Evolutionary conservation across 805 yeast genomes (phyloP).

Genomic region (Saccharomyces kudriavzevii): DNA sequence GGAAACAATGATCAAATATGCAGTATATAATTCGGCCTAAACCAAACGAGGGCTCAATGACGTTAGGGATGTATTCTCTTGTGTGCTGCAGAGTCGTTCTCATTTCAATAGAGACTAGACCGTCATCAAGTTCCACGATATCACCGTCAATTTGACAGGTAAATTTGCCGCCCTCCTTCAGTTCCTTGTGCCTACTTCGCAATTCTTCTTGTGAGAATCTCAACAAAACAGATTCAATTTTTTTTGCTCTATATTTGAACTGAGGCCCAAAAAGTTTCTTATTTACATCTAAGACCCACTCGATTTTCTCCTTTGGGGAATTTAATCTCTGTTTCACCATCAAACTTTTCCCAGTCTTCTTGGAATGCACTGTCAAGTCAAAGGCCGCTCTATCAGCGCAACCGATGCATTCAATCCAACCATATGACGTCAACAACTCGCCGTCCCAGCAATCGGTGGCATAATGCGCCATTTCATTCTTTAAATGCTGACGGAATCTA

Average conservation of each 20-base stretch:
- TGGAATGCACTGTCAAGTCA: conserved; percentile 90
- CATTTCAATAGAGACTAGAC: conserved; percentile 67
- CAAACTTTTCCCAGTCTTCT: conserved; percentile 88
- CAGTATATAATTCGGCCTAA: conserved; percentile 94
- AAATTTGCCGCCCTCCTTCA: conserved; percentile 54
- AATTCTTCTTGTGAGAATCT: conserved; percentile 78
- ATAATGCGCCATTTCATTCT: conserved; percentile 98
- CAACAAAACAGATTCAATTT: conserved; percentile 72
- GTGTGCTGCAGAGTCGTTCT: conserved; percentile 78
- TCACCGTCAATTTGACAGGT: conserved; percentile 57
- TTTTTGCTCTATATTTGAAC: conserved; percentile 94
- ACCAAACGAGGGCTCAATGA: conserved; percentile 98
- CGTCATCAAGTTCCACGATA: conserved; percentile 61
- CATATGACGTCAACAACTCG: conserved; percentile 88
- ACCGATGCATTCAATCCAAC: conserved; percentile 99
- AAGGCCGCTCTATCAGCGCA: conserved; percentile 99
- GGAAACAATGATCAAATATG: conserved; percentile 87
- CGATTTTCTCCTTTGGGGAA: conserved; percentile 75
- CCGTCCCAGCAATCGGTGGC: conserved; percentile 99
- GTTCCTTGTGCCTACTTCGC: conserved; percentile 64
- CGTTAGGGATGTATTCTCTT: conserved; percentile 93
- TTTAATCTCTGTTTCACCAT: conserved; percentile 87
- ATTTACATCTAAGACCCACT: conserved; percentile 75
- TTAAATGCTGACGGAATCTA: conserved; percentile 97
- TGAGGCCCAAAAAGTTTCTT: conserved; percentile 96